Conservation (phyloP, 2,329 filamentous ascomycete species). For the Fusarium compactum region DNA sequence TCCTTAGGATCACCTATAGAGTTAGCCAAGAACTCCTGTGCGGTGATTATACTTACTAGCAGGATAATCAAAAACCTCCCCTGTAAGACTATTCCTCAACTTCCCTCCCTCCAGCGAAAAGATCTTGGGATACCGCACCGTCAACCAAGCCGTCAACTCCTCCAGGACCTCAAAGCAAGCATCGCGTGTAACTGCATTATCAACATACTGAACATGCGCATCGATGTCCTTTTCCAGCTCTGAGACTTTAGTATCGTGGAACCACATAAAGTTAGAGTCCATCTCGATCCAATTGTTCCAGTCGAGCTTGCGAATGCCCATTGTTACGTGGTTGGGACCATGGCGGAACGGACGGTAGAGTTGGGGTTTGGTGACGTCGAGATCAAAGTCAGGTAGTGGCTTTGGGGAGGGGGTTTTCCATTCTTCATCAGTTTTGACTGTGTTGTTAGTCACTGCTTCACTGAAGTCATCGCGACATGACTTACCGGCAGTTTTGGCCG, state of each 20-base stretch:
- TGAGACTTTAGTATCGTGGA: slow-evolving; percentile 32
- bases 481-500: neutral
- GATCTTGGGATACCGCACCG: slow-evolving; percentile 28
- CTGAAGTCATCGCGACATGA: neutral
- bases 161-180: slow-evolving; percentile 35
- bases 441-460: fast-evolving
- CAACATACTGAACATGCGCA: slow-evolving; percentile 33
- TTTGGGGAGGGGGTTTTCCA: slow-evolving; percentile 20
- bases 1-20: slow-evolving; percentile 24
- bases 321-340: slow-evolving; percentile 32
- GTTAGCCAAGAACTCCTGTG: neutral
- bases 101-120: neutral
- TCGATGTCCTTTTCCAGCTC: slow-evolving; percentile 29
- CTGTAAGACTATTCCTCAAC: slow-evolving; percentile 19
- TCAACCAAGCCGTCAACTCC: slow-evolving; percentile 25
- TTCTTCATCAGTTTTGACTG: neutral
- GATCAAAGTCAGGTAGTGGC: slow-evolving; percentile 10
- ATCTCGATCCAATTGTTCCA: slow-evolving; percentile 42
- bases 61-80: slow-evolving; percentile 22
- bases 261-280: slow-evolving; percentile 35
- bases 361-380: slow-evolving; percentile 24
- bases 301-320: slow-evolving; percentile 35
- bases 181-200: slow-evolving; percentile 27
- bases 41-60: neutral
- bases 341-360: slow-evolving; percentile 36